These are phyloP conservation scores for Ambrosia trifida DNA, from an alignment of 129 eudicot genomes.

Conservation along the genomic window DNA sequence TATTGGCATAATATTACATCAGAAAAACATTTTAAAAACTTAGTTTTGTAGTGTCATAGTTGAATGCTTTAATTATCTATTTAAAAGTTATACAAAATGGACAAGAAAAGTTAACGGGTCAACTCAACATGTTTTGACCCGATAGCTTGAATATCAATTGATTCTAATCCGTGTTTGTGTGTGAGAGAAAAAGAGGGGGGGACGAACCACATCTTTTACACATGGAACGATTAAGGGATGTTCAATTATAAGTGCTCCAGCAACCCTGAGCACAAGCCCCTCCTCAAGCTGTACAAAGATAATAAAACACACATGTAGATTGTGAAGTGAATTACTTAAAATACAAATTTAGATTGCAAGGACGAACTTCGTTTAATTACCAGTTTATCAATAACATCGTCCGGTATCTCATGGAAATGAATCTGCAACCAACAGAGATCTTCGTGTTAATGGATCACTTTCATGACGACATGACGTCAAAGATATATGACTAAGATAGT, in stretches of 20 bases:
- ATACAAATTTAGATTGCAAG: not conserved
- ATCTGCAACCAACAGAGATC: slow-evolving; percentile 56
- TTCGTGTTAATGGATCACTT: slow-evolving; percentile 5
- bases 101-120: not conserved
- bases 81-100: not conserved
- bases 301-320: slow-evolving; percentile 10
- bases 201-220: slow-evolving; percentile 79
- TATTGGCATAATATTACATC: not conserved
- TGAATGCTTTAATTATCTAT: not conserved
- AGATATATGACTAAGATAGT: not conserved
- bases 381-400: slow-evolving; percentile 66
- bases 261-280: slow-evolving; percentile 68
- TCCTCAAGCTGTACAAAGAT: slow-evolving; percentile 64
- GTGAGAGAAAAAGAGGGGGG: not conserved
- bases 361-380: slow-evolving; percentile 34
- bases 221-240: slow-evolving; percentile 78
- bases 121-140: not conserved
- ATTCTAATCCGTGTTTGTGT: not conserved
- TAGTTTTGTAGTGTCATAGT: not conserved
- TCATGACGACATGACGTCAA: not conserved
- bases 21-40: not conserved
- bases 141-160: not conserved
- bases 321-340: not conserved
- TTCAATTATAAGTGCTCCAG: slow-evolving; percentile 89
- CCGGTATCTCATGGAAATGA: slow-evolving; percentile 77